phyloP scores from a whole-genome alignment of 495 filamentous ascomycete genomes.

The Lophiotrema nucula region DNA sequence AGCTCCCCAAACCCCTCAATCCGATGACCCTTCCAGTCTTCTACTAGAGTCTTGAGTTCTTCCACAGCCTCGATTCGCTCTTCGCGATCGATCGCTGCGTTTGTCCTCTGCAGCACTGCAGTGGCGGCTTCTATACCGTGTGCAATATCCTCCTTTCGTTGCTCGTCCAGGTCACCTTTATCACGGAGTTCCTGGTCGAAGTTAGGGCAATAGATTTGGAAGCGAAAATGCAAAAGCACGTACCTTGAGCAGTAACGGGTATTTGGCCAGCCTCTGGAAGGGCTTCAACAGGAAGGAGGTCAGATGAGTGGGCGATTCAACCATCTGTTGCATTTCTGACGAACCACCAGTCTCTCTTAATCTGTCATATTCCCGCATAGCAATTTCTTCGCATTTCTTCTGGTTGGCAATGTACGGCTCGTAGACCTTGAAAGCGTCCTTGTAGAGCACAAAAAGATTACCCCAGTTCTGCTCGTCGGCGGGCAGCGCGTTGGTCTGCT shows the following conservation, averaged over 20 bases:
- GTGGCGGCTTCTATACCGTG: constrained; percentile 74
- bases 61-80: constrained; percentile 74
- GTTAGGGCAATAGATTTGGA: not conserved
- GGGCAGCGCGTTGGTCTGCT: constrained; percentile 84
- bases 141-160: constrained; percentile 64
- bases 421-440: constrained; percentile 82
- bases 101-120: constrained; percentile 74
- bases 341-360: constrained; percentile 56
- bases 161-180: constrained; percentile 67
- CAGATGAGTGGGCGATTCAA: constrained; percentile 59
- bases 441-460: constrained; percentile 71
- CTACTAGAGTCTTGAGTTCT: constrained; percentile 79
- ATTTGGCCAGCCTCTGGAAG: constrained; percentile 92
- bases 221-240: too few relatives aligned
- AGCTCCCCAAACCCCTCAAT: constrained; percentile 88
- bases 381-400: constrained; percentile 63
- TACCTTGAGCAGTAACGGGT: constrained; percentile 86
- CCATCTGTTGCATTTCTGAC: constrained; percentile 60
- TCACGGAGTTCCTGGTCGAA: constrained; percentile 74
- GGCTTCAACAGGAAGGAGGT: constrained; percentile 93
- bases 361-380: constrained; percentile 62
- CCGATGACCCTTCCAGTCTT: constrained; percentile 94
- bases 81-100: constrained; percentile 85
- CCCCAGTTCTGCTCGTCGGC: constrained; percentile 87
- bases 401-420: constrained; percentile 97